Conservation (phyloP, 306 rosid genomes). For the Malus orientalis region DNA sequence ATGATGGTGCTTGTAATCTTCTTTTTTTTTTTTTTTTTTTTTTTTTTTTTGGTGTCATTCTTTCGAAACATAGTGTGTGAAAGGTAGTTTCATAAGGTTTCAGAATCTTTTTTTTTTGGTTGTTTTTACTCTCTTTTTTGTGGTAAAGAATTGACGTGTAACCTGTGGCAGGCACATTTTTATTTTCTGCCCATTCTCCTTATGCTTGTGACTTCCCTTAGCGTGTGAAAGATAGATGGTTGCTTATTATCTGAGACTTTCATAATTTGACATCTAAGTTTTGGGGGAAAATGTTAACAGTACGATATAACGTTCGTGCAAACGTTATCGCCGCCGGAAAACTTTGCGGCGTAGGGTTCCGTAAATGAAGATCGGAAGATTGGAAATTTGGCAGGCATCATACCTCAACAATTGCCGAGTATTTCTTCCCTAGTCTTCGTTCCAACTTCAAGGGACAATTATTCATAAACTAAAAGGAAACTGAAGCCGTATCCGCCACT, state of each 20-base stretch:
- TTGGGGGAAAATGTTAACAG: too few species aligned
- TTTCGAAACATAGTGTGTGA: conserved; percentile 44
- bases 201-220: not conserved
- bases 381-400: too few species aligned
- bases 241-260: not conserved
- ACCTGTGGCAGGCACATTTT: conserved; percentile 13
- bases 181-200: not conserved
- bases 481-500: too few species aligned
- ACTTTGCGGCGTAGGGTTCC: too few species aligned
- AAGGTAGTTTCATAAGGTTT: conserved; percentile 36
- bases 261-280: not conserved
- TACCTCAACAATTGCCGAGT: too few species aligned
- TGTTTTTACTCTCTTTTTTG: not conserved
- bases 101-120: conserved; percentile 9
- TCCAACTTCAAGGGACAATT: not conserved
- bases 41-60: conserved; percentile 22
- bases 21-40: not conserved
- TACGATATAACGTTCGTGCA: not conserved
- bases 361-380: too few species aligned
- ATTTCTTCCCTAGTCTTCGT: too few species aligned
- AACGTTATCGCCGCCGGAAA: too few species aligned
- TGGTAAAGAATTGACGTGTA: conserved; percentile 15
- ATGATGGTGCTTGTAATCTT: conserved; percentile 42
- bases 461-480: too few species aligned
- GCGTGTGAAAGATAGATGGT: not conserved